Evolutionary conservation across 164 flowering plant species (phyloP).

Genomic region (Paratinospora sagittata): DNA sequence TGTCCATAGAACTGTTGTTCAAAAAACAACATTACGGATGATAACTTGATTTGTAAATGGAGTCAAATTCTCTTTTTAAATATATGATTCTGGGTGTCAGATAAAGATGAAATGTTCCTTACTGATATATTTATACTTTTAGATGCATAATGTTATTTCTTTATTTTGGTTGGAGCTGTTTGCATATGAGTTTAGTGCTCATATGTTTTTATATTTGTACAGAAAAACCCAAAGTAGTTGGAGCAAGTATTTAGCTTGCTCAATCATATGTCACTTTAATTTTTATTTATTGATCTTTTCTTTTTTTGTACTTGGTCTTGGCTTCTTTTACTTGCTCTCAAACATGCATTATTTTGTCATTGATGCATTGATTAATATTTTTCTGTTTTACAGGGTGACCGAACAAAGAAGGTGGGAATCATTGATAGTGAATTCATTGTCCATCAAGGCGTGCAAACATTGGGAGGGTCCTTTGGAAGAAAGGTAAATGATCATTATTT

Average conservation of each 20-base stretch:
- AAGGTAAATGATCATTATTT: slow-evolving; percentile 24
- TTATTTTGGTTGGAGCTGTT: neutral
- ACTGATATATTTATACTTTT: neutral
- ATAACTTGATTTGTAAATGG: neutral
- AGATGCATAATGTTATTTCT: neutral
- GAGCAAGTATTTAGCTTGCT: neutral
- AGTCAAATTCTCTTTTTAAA: neutral
- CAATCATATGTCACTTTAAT: neutral
- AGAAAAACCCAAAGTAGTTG: neutral
- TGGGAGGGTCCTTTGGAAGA: slow-evolving; percentile 45
- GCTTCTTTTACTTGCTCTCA: neutral
- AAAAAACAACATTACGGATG: neutral
- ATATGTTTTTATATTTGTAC: neutral
- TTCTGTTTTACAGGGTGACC: slow-evolving; percentile 57
- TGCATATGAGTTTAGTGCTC: neutral
- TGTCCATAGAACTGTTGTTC: too few species aligned
- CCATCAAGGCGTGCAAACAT: slow-evolving; percentile 69
- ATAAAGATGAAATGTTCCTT: neutral
- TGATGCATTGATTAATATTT: neutral
- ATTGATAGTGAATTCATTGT: slow-evolving; percentile 68
- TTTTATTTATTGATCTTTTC: too few species aligned
- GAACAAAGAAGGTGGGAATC: slow-evolving; percentile 70
- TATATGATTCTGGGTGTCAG: neutral
- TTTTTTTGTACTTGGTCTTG: neutral
- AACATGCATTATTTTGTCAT: neutral